Percentiles rank a stretch among this genome's conserved stretches.
Evolutionary conservation across 2,329 filamentous ascomycete genomes (phyloP).

Genomic region (Hymenoscyphus linearis): DNA sequence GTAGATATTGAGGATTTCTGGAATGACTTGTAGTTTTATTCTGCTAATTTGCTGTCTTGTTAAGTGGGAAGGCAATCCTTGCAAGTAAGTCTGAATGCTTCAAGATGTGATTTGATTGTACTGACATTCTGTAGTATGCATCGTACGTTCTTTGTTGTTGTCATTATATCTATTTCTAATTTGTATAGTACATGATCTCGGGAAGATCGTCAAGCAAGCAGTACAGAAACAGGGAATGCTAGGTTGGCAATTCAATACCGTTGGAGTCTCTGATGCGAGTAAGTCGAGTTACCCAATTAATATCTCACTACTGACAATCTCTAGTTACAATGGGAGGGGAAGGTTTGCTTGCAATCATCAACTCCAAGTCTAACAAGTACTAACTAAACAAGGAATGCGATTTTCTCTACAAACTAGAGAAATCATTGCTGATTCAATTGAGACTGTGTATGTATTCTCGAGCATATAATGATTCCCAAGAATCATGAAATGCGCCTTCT

Average conservation of each 20-base stretch:
- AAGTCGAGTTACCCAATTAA: background rate
- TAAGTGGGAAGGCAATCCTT: constrained; percentile 87
- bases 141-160: constrained; percentile 32
- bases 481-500: too few relatives aligned
- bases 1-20: constrained; percentile 31
- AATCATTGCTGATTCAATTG: constrained; percentile 90
- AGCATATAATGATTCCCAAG: too few relatives aligned
- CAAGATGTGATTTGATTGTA: constrained; percentile 9
- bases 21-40: background rate
- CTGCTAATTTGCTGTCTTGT: background rate
- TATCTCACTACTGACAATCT: constrained; percentile 34
- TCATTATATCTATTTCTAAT: constrained; percentile 10
- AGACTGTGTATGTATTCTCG: constrained; percentile 73
- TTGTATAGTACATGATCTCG: constrained; percentile 71
- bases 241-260: constrained; percentile 46
- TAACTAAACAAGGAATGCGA: constrained; percentile 65
- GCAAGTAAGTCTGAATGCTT: constrained; percentile 60
- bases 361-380: background rate
- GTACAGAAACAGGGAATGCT: constrained; percentile 81
- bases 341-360: constrained; percentile 44
- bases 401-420: constrained; percentile 88
- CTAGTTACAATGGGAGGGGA: constrained; percentile 94
- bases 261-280: constrained; percentile 58
- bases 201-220: constrained; percentile 78
- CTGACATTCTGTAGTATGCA: constrained; percentile 40